Evolutionary conservation across 768 basidiomycete species (phyloP).

Genomic region (Podaxis mareebaensis): DNA sequence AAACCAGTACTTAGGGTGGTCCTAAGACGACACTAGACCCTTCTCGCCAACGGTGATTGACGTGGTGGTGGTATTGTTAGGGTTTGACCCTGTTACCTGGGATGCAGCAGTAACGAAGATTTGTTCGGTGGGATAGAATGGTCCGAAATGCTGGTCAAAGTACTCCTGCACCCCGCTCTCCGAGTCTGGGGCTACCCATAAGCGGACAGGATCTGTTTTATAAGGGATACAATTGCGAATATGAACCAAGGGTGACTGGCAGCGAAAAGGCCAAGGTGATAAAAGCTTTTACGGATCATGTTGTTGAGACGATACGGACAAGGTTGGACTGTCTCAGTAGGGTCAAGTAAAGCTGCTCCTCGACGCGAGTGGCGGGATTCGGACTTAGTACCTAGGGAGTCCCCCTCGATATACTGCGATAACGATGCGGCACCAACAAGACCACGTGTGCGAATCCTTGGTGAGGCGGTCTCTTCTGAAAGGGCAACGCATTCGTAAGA

Average conservation of each 20-base stretch:
- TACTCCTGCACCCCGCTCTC: conserved; percentile 81
- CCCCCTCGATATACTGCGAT: conserved; percentile 68
- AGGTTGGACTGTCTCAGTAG: conserved; percentile 87
- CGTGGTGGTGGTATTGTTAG: conserved; percentile 24
- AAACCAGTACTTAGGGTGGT: conserved; percentile 82
- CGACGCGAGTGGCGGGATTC: conserved; percentile 76
- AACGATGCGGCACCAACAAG: conserved; percentile 81
- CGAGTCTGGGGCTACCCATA: conserved; percentile 94
- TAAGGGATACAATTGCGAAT: conserved; percentile 68
- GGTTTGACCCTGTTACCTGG: conserved; percentile 13
- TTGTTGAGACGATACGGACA: conserved; percentile 89
- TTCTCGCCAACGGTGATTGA: conserved; percentile 26
- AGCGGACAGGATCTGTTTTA: conserved; percentile 93
- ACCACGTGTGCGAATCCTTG: conserved; percentile 59
- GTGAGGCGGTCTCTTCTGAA: conserved; percentile 67
- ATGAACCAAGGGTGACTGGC: conserved; percentile 77
- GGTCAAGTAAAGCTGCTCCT: conserved; percentile 84
- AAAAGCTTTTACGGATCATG: conserved; percentile 76
- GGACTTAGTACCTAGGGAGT: conserved; percentile 58
- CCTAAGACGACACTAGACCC: conserved; percentile 71
- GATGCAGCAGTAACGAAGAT: conserved; percentile 75
- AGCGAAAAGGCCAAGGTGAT: conserved; percentile 75
- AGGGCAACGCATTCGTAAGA: conserved; percentile 74
- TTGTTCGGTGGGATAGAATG: conserved; percentile 95
- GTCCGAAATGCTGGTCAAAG: conserved; percentile 94